Evolutionary conservation across 2,329 filamentous ascomycete genomes (phyloP), one percentile per base, ranked within the genome.

Genomic region (Alternaria metachromatica): DNA sequence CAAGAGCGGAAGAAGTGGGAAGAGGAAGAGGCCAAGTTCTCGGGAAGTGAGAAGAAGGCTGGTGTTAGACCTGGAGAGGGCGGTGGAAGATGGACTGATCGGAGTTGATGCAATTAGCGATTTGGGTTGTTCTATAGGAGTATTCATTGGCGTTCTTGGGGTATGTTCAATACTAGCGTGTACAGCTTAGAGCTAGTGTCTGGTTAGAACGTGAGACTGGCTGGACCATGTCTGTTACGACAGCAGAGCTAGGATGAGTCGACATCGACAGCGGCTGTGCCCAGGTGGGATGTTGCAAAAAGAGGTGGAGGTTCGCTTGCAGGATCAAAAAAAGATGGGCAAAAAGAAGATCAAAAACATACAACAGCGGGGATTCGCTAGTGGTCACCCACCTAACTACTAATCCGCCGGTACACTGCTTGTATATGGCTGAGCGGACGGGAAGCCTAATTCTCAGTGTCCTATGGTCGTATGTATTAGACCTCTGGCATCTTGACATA

Each of bases 1-100:
- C 83, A 90, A 49, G 91, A 93, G 82, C 82, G 90, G 60, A 77
- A 83, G 69, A 83, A 86, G 72, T 94, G 91, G 90, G 90, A 92
- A 76, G 86, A 89, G 65, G 87, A 91, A 64, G 90, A 93, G 81
- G 85, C 85, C 66, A 86, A 84, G 69, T 93, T 87, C 75, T 87
- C 85, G 2, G 88, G 87, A 9, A 88, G 88, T 20, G 86, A 87
- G n/a, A 88, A 67, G 58, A 76, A 77, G 57, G 72, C 75, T 26
- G 87, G 87, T 23, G 87, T 88, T 10, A 84, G 84, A 4, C 62
- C 64, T 60, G 78, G 78, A 20, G 64, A 64, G 18, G 63, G 66
- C 10, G 70, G 80, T 64, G 77, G 78, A 13, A 70, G 81, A 63
- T 83, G 81, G 80, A 71, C 49, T n/a, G 60, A 68, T 33, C 54